Evolutionary conservation across 495 filamentous ascomycete genomes (phyloP), one percentile per base, ranked within the genome.

Genomic region (Aspergillus cavernicola): DNA sequence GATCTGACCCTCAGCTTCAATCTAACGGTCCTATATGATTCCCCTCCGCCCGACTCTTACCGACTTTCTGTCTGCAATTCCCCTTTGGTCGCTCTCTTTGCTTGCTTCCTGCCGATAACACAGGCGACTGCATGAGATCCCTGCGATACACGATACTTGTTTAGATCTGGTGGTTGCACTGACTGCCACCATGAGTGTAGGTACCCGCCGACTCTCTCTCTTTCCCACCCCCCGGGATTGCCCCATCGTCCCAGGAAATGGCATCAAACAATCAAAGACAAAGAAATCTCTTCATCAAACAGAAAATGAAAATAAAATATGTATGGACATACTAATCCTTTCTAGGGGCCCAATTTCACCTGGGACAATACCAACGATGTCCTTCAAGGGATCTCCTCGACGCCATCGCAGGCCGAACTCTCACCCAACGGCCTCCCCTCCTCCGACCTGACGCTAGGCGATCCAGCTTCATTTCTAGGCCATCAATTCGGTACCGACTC

Each of bases 341-440:
- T 40, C 45, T 50, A 28, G 40, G 24, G 35, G 31, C 32, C 5
- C 19, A 57, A 62, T 26, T 37, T 57, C 49, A 47, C 31, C 40
- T 73, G 70, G 70, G 57, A 58, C 22, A 51, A 62, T 42, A 60
- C 68, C 18, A 47, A 54, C 39, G 67, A 73, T 59, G 51, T 69
- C 35, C 69, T 74, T 8, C 70, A 71, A 22, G 68, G 65, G 36
- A 72, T 74, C 59, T 44, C 24, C 20, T 52, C 40, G 42, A 63
- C 45, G 47, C 58, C 51, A 22, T 60, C 44, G 7, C 61, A 50
- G 35, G 53, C 20, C 29, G 57, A 58, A 3, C 35, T 52, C 35
- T 49, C 57, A n/a, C 41, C 56, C 20, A 47, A 59, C 44, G 45
- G 50, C 5, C 32, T 52, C 32, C 48, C 47, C 18, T 41, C 56